phyloP scores from a whole-genome alignment of 2,329 filamentous ascomycete species.

The Scedosporium dehoogii region DNA sequence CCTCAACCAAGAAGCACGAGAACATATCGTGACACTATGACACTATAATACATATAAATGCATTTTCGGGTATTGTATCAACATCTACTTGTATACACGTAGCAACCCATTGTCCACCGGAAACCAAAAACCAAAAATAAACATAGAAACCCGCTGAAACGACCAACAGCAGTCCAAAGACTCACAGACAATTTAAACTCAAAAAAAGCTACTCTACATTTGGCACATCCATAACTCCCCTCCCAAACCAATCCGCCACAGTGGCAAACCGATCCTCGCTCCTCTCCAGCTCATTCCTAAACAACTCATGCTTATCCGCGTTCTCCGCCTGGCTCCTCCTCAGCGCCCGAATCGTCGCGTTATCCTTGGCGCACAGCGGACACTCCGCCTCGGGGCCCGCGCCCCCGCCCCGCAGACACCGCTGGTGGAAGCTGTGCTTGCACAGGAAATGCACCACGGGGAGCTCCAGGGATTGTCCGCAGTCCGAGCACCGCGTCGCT shows the following conservation, averaged over 20 bases:
- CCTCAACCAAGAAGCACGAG: no score
- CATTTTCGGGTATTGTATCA: not conserved
- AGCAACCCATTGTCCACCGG: not conserved
- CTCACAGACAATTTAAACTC: not conserved
- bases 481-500: constrained; percentile 77
- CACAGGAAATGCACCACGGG: constrained; percentile 94
- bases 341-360: constrained; percentile 82
- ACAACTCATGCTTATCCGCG: constrained; percentile 79
- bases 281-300: constrained; percentile 66
- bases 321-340: constrained; percentile 78
- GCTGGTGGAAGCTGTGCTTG: constrained; percentile 93
- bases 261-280: constrained; percentile 82
- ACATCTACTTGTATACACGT: not conserved
- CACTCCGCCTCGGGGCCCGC: constrained; percentile 61
- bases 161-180: no score
- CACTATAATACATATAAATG: not conserved
- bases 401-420: constrained; percentile 54
- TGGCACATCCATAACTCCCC: constrained; percentile 66
- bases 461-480: constrained; percentile 67
- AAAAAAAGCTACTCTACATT: constrained; percentile 1
- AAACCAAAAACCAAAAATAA: no score
- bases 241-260: constrained; percentile 87
- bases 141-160: no score
- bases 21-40: not conserved
- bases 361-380: constrained; percentile 72